A percentile compares a stretch with the other conserved stretches of the same genome.
phyloP scores from a whole-genome alignment of 169 alveolate species.

The Cryptosporidium sp. region DNA sequence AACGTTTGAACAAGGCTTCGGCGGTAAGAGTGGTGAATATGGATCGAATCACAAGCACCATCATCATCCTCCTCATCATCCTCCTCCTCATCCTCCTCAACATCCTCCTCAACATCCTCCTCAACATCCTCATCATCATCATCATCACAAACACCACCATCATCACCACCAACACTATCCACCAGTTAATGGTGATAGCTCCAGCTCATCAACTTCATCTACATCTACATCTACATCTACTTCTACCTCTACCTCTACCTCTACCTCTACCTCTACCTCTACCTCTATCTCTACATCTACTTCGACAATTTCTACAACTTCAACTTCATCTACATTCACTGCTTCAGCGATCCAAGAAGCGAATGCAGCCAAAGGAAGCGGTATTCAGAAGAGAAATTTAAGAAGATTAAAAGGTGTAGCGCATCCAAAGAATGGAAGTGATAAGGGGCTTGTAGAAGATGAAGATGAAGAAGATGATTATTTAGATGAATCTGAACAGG shows the following conservation, averaged over 20 bases:
- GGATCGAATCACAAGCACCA: neutral
- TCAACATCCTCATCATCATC: neutral
- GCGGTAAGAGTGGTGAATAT: neutral
- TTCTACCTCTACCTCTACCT: neutral
- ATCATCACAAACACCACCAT: neutral
- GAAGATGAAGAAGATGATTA: neutral
- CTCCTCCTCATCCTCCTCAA: neutral
- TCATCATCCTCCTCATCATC: neutral
- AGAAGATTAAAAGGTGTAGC: neutral
- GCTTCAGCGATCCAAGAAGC: neutral
- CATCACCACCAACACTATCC: slow-evolving; percentile 4
- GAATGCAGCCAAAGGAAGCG: neutral
- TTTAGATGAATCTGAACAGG: neutral
- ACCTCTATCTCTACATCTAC: neutral
- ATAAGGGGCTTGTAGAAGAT: neutral
- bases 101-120: neutral
- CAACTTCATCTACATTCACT: neutral
- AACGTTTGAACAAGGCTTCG: neutral
- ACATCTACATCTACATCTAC: neutral
- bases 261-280: neutral
- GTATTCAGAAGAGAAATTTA: neutral
- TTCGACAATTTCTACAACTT: neutral
- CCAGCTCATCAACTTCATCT: neutral
- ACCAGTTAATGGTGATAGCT: neutral
- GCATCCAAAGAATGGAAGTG: neutral